phyloP scores from a whole-genome alignment of 2,329 filamentous ascomycete species.

The Apiospora phragmitis region DNA sequence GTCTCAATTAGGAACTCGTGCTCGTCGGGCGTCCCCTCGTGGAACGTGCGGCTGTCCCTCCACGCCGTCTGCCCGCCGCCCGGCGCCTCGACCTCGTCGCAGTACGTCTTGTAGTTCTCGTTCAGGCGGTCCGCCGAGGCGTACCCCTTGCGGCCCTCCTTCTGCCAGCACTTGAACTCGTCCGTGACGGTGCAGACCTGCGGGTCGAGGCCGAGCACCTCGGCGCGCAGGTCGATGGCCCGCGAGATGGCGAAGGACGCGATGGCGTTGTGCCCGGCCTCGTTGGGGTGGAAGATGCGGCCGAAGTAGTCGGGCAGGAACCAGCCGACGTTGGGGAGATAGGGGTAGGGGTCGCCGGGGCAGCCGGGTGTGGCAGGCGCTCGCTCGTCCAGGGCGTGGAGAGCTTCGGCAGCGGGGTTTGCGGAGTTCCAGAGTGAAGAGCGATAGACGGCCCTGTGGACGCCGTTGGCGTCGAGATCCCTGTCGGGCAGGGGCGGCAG shows the following conservation, averaged over 20 bases:
- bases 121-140: constrained; percentile 23
- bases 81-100: constrained; percentile 22
- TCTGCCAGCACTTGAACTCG: constrained; percentile 29
- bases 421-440: constrained; percentile 24
- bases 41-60: constrained; percentile 23
- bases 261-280: constrained; percentile 27
- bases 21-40: constrained; percentile 28
- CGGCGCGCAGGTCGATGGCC: constrained; percentile 23
- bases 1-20: background rate
- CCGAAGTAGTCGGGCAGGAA: constrained; percentile 32
- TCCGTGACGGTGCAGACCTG: constrained; percentile 18
- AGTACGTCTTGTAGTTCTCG: constrained; percentile 30
- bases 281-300: constrained; percentile 36
- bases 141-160: constrained; percentile 23
- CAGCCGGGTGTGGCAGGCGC: constrained; percentile 27
- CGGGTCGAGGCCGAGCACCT: constrained; percentile 19
- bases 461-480: constrained; percentile 11
- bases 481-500: background rate
- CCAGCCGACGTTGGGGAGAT: constrained; percentile 20
- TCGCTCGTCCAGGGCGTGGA: constrained; percentile 25
- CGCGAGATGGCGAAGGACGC: constrained; percentile 28
- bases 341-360: constrained; percentile 24
- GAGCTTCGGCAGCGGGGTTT: constrained; percentile 23
- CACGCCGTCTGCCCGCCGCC: constrained; percentile 21
- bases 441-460: constrained; percentile 23